Conservation (phyloP, 768 basidiomycete genomes). For the Phlebiopsis flavidoalba region DNA sequence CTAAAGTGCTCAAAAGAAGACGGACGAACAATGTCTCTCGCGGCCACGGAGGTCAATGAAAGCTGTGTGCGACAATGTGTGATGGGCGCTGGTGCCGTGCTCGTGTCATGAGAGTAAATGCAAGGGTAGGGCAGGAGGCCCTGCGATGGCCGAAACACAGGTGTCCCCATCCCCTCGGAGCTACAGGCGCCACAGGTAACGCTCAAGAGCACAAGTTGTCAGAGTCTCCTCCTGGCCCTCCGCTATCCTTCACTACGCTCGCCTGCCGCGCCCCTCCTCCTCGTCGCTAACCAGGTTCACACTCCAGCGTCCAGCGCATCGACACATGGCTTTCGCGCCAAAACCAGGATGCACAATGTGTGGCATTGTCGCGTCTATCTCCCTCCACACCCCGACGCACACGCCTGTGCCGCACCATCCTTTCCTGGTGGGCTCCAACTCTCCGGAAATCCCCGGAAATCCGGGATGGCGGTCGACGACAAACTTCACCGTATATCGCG, state of each 20-base stretch:
- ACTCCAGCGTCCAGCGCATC: not conserved
- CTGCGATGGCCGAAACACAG: not conserved
- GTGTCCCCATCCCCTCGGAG: not conserved
- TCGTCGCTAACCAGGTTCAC: not conserved
- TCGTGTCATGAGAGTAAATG: not conserved
- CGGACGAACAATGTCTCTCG: conserved; percentile 20
- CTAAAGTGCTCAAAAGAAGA: conserved; percentile 65
- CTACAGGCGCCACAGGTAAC: not conserved
- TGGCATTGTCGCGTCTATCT: conserved; percentile 59
- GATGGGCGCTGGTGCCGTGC: not conserved
- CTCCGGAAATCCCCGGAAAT: conserved; percentile 62
- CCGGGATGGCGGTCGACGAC: conserved; percentile 72
- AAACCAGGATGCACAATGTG: conserved; percentile 76
- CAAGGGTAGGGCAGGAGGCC: not conserved
- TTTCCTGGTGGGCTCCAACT: conserved; percentile 42
- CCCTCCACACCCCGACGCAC: conserved; percentile 34
- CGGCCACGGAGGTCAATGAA: conserved; percentile 8
- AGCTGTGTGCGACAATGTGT: conserved; percentile 6
- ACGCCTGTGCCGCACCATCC: conserved; percentile 37
- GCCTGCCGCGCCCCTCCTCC: not conserved
- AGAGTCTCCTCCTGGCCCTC: not conserved
- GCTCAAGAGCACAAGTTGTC: not conserved
- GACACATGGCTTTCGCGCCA: conserved; percentile 47
- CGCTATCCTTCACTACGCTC: conserved; percentile 10
- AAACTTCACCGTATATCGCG: conserved; percentile 73